phyloP scores from a whole-genome alignment of 2,329 filamentous ascomycete genomes.

The Onygenales sp. region DNA sequence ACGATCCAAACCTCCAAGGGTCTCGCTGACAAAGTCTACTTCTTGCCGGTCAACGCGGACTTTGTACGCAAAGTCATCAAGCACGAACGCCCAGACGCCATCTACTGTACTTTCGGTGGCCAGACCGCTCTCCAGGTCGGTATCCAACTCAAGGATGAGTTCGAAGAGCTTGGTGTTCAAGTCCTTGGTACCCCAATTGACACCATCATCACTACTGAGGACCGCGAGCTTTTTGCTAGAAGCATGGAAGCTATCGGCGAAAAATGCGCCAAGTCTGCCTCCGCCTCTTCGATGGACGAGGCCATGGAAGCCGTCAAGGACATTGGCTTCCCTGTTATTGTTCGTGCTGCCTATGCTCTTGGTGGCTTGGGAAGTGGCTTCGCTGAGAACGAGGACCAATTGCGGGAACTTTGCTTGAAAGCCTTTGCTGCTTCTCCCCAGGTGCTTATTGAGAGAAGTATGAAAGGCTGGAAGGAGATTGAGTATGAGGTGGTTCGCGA shows the following conservation, averaged over 20 bases:
- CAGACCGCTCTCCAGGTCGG: slow-evolving; percentile 95
- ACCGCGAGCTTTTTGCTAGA: slow-evolving; percentile 91
- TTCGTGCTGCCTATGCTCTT: slow-evolving; percentile 89
- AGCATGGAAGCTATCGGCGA: slow-evolving; percentile 98
- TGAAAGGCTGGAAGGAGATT: slow-evolving; percentile 99
- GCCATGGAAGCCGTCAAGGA: slow-evolving; percentile 78
- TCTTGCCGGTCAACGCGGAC: slow-evolving; percentile 90
- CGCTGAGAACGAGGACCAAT: slow-evolving; percentile 73
- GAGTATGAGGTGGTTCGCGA: slow-evolving; percentile 98
- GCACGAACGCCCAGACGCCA: slow-evolving; percentile 88
- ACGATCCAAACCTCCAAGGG: slow-evolving; percentile 98
- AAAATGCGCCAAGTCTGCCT: slow-evolving; percentile 95
- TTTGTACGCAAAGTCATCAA: slow-evolving; percentile 97
- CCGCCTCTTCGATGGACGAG: slow-evolving; percentile 79
- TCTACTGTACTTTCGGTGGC: slow-evolving; percentile 95
- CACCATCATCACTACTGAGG: slow-evolving; percentile 97
- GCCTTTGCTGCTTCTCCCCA: slow-evolving; percentile 93
- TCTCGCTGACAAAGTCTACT: slow-evolving; percentile 96
- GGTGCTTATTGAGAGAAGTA: slow-evolving; percentile 91
- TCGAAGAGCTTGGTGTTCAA: slow-evolving; percentile 81
- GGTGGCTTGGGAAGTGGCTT: slow-evolving; percentile 94
- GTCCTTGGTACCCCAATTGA: slow-evolving; percentile 95
- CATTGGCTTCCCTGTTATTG: slow-evolving; percentile 95
- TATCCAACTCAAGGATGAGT: slow-evolving; percentile 96
- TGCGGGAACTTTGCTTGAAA: slow-evolving; percentile 83